Evolutionary conservation across 1,284 basidiomycete genomes (phyloP), one percentile per base, ranked within the genome.

Genomic region (Ustilago bromivora): DNA sequence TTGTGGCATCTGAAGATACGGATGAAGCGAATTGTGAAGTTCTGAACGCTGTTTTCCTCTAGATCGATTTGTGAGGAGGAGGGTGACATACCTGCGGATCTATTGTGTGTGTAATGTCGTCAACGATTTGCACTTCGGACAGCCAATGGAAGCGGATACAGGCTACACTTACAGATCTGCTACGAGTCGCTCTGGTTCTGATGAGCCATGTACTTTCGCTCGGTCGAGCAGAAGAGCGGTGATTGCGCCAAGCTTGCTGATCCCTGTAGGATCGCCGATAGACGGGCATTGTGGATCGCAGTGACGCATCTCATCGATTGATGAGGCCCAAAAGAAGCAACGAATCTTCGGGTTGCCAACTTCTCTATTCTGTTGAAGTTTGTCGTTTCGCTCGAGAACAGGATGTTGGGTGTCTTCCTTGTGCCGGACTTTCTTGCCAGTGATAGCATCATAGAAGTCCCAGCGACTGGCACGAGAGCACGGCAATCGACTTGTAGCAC

Each of bases 251-350:
- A 56, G 38, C 34, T 53, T 57, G 52, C 51, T 66, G 28, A 19
- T 49, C 13, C 35, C 36, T 11, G 66, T 1, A 0, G 47, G 19
- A 15, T 34, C 19, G 4, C 17, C 23, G 10, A 43, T 52, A 6
- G 64, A 4, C 4, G 70, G 70, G 38, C 66, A 59, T 32, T 28
- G 12, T 8, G 70, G 56, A 63, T 72, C 70, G 40, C 64, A 66
- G n/a, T 72, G 56, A 2, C 38, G 64, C 60, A 72, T 62, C 10
- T 72, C 70, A 10, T 56, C 54, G 19, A 72, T n/a, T 2, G 60
- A 62, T 12, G 61, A 63, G 6, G 70, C 63, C 70, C 70, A 72
- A 28, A 72, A 62, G 19, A 40, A 40, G 38, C 47, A 61, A 1
- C 12, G 54, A 17, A 32, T 36, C 28, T 57, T 23, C 17, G 34